Percentiles rank a stretch among this genome's conserved stretches.
phyloP scores from a whole-genome alignment of 1,139 yeast species.

The Pichia sp. region DNA sequence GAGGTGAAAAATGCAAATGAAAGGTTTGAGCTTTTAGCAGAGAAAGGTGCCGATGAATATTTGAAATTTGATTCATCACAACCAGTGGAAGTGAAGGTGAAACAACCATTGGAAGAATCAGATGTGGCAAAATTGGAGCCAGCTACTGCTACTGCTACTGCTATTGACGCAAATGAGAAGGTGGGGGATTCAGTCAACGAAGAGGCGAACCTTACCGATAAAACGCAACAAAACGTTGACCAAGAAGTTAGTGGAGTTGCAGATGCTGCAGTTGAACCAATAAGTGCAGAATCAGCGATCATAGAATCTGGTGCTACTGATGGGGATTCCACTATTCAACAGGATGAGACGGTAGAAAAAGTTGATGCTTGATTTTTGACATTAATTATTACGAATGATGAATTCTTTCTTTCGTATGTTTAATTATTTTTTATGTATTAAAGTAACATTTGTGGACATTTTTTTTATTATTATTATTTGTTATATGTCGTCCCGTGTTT shows the following conservation, averaged over 20 bases:
- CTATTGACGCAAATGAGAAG: background rate
- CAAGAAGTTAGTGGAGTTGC: background rate
- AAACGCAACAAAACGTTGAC: background rate
- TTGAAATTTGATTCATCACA: constrained; percentile 11
- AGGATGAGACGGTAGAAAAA: constrained; percentile 18
- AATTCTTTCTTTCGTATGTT: background rate
- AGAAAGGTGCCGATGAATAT: constrained; percentile 23
- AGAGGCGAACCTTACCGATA: background rate
- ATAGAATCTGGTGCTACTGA: constrained; percentile 19
- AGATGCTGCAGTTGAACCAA: background rate
- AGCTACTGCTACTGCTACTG: background rate
- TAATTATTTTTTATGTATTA: background rate
- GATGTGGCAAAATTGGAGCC: background rate
- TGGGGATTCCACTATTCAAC: constrained; percentile 28
- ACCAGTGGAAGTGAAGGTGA: constrained; percentile 3
- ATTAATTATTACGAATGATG: background rate
- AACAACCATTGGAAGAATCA: background rate
- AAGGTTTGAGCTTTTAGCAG: constrained; percentile 24
- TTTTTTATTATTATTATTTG: background rate
- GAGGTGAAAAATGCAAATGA: constrained; percentile 18
- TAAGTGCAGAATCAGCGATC: background rate
- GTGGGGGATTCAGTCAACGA: background rate
- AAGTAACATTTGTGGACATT: background rate
- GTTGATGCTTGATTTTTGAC: constrained; percentile 6
- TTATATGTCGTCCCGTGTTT: background rate